Base-by-base conservation (phyloP, 2,329 filamentous ascomycete genomes). In the Clarireedia homoeocarpa region DNA sequence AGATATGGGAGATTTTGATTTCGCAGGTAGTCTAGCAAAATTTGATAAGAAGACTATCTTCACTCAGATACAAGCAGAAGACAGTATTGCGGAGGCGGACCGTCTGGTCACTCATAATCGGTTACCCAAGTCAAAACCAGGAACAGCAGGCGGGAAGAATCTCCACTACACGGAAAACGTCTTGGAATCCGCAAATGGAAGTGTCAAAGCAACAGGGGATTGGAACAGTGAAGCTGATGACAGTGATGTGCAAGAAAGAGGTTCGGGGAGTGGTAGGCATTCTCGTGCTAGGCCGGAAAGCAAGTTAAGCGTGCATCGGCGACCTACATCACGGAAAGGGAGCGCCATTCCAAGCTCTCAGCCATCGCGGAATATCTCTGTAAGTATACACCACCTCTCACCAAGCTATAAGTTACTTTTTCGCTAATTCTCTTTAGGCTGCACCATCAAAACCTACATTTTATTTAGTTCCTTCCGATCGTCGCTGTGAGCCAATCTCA, bases 21-120 rank as follows among this genome's bases (percentile, higher is more conserved):
- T 97, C 66, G 85, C 89, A 65, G 85, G 84, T 54, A 91, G 91
- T 62, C 77, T 97, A 34, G 91, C 89, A 48, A 95, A 96, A 67
- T 97, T 97, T 65, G 91, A 97, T 75, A 97, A 97, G 74, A 83
- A 86, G 55, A 85, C 85, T 1, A 83, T 97, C 7, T 99, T 99
- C 69, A 88, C 92, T 62, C 86, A 96, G 71, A 94, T 97, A 71
- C 81, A 89, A 58, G 89, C 88, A 62, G 89, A 95, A 56, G 92
- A 97, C 65, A 85, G 83, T 30, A 84, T 92, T 7, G 89, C 91
- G n/a, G 91, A 96, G 56, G 86, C 91, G 53, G 89, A 89, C 61
- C 85, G 92, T n/a, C 73, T 99, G 40, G 91, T 96, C 36, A 87
- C 88, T 54, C 91, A 95, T 73, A 97, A 97, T 69, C 83, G 89